These are phyloP conservation scores for Aureobasidium sp. DNA, from an alignment of 2,329 filamentous ascomycete genomes.

Conservation along the genomic window DNA sequence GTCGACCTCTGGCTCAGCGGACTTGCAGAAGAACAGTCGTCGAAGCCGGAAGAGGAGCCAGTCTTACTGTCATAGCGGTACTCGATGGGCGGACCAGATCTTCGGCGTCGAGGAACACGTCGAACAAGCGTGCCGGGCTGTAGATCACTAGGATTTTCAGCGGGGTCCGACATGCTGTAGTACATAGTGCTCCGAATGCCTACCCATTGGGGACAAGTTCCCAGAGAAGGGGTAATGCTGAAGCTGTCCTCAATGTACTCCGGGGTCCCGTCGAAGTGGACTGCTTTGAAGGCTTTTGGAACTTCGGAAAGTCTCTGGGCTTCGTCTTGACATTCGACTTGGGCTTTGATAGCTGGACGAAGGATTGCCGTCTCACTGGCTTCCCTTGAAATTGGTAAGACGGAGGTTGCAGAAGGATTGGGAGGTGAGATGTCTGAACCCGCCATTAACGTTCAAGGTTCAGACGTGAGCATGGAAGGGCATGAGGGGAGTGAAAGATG, in stretches of 20 bases:
- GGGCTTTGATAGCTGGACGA: neutral
- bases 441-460: constrained; percentile 6
- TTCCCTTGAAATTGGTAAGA: constrained; percentile 2
- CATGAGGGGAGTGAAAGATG: no score
- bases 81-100: neutral
- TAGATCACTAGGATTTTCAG: constrained; percentile 5
- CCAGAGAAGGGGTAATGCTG: neutral
- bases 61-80: neutral
- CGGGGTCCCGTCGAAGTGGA: constrained; percentile 12
- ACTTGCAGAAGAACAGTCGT: constrained; percentile 17
- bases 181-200: neutral
- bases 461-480: neutral
- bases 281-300: constrained; percentile 3
- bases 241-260: constrained; percentile 13
- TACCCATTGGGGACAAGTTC: constrained; percentile 8
- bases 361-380: neutral
- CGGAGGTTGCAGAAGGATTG: neutral
- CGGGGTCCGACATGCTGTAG: constrained; percentile 7
- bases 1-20: constrained; percentile 29
- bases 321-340: neutral
- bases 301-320: neutral
- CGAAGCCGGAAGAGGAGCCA: neutral
- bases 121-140: neutral
- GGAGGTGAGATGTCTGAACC: neutral
- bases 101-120: neutral